phyloP scores from a whole-genome alignment of 169 alveolate species.

The Perkinsus olseni region DNA sequence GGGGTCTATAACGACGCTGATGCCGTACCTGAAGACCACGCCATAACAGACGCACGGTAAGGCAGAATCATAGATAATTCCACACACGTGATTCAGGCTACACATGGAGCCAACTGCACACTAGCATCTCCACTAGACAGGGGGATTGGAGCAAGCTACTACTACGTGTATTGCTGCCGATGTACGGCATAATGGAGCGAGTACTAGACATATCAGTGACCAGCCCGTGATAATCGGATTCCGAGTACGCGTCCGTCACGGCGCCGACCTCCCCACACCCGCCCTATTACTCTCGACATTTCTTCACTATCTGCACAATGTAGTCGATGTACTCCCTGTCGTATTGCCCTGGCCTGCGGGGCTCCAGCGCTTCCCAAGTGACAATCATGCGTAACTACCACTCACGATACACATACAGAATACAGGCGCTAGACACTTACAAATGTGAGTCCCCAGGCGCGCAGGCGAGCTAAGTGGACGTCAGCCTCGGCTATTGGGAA shows the following conservation, averaged over 20 bases:
- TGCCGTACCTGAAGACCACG: background rate
- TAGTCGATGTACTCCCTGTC: constrained; percentile 3
- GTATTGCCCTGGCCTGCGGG: background rate
- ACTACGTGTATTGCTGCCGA: too few species aligned
- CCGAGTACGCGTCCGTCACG: too few species aligned
- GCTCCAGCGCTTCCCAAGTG: constrained; percentile 14
- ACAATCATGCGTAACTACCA: background rate
- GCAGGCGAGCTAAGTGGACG: constrained; percentile 2
- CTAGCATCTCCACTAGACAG: too few species aligned
- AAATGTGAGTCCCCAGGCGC: constrained; percentile 6
- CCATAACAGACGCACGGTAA: background rate
- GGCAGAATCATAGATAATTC: background rate
- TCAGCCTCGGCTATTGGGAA: constrained; percentile 9
- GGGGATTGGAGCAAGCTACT: too few species aligned
- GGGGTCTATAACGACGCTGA: background rate
- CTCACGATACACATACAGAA: background rate
- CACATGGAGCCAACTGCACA: too few species aligned
- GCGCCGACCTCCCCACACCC: background rate
- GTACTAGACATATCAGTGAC: too few species aligned
- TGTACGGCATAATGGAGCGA: too few species aligned
- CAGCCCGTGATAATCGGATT: too few species aligned
- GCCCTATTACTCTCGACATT: background rate
- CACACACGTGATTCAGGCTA: background rate
- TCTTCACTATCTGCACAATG: background rate
- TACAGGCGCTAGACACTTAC: background rate